Percentiles rank a stretch among this genome's conserved stretches.
phyloP scores from a whole-genome alignment of 345 rosid species.

The Acer yangbiense region DNA sequence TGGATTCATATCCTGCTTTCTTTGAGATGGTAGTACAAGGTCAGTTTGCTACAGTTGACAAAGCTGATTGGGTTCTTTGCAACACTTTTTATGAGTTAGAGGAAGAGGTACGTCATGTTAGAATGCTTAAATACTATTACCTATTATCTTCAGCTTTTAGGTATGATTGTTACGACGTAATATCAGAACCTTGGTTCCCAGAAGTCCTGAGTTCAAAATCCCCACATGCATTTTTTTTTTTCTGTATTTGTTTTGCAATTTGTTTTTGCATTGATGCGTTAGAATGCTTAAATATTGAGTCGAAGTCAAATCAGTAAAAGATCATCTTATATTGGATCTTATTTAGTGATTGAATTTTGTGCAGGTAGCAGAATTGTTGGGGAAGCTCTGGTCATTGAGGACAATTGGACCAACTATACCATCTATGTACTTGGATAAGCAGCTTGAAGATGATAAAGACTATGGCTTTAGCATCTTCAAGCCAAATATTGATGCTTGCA shows the following conservation, averaged over 20 bases:
- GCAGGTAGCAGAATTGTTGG: conserved; percentile 26
- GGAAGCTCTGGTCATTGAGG: conserved; percentile 22
- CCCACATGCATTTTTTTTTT: too few species aligned
- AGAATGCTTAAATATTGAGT: too few species aligned
- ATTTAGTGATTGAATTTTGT: neutral
- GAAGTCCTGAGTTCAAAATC: too few species aligned
- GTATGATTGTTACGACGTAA: too few species aligned
- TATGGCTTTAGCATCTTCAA: conserved; percentile 26
- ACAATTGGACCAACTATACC: conserved; percentile 23
- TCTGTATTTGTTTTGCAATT: too few species aligned
- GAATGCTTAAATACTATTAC: too few species aligned
- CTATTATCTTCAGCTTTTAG: too few species aligned
- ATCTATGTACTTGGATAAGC: conserved; percentile 22
- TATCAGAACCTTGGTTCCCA: too few species aligned
- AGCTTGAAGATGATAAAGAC: conserved; percentile 11
- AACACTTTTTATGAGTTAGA: conserved; percentile 34
- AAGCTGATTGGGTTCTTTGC: conserved; percentile 34
- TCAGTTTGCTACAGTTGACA: conserved; percentile 34
- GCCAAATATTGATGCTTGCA: neutral
- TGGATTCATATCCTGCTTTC: conserved; percentile 28
- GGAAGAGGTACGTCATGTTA: conserved; percentile 14
- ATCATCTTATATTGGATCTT: too few species aligned
- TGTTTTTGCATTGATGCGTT: too few species aligned
- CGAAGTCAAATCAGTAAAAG: too few species aligned
- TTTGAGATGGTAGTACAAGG: conserved; percentile 2